phyloP scores from a whole-genome alignment of 768 basidiomycete species.

The Pisolithus albus region DNA sequence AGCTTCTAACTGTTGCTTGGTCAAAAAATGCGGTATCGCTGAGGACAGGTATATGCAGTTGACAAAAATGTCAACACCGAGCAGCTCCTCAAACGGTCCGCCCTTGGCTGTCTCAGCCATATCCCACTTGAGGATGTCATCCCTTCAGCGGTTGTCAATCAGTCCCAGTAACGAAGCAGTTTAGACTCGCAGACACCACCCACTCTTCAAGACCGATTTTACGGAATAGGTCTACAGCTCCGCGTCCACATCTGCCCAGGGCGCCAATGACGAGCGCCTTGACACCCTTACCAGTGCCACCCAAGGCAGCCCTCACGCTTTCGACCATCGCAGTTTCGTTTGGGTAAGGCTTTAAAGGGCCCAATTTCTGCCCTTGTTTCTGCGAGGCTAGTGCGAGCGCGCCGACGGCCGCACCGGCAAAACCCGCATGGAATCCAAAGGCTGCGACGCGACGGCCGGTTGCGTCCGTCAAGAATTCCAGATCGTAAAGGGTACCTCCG shows the following conservation, averaged over 20 bases:
- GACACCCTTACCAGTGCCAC: constrained; percentile 63
- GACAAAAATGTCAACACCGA: constrained; percentile 95
- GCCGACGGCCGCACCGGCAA: constrained; percentile 93
- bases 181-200: constrained; percentile 24
- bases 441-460: constrained; percentile 89
- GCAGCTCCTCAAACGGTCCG: constrained; percentile 91
- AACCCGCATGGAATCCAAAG: constrained; percentile 97
- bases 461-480: constrained; percentile 89
- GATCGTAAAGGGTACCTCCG: constrained; percentile 82
- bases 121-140: constrained; percentile 97
- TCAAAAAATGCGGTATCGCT: constrained; percentile 78
- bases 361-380: constrained; percentile 52
- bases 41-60: constrained; percentile 98
- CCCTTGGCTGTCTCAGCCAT: constrained; percentile 94
- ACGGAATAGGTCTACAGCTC: constrained; percentile 91
- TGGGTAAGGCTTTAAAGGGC: constrained; percentile 67
- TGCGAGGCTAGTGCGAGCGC: constrained; percentile 74
- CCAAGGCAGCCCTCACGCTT: constrained; percentile 59
- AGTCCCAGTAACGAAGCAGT: neutral
- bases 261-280: constrained; percentile 95
- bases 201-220: constrained; percentile 95
- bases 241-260: constrained; percentile 88
- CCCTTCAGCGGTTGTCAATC: constrained; percentile 37
- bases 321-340: constrained; percentile 83
- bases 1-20: constrained; percentile 57